Evolutionary conservation across 2,329 filamentous ascomycete genomes (phyloP).

Genomic region (Fusarium subtropicale): DNA sequence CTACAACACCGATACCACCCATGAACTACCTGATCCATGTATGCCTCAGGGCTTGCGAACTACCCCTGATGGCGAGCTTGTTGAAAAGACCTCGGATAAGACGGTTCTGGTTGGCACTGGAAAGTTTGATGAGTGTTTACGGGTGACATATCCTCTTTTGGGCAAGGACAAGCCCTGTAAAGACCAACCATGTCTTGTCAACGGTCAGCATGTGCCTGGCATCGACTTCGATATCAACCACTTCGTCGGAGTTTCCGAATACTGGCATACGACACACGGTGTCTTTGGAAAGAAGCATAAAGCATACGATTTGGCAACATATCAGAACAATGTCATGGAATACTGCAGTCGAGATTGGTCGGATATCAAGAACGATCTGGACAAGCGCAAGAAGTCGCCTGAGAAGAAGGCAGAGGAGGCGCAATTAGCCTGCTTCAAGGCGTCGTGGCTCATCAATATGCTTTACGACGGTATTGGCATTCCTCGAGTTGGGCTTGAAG

Average conservation of each 20-base stretch:
- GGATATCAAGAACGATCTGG: slow-evolving; percentile 75
- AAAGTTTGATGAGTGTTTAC: slow-evolving; percentile 85
- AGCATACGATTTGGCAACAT: slow-evolving; percentile 89
- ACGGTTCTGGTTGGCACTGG: slow-evolving; percentile 82
- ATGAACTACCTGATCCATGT: slow-evolving; percentile 90
- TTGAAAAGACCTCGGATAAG: slow-evolving; percentile 56
- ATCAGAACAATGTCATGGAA: slow-evolving; percentile 83
- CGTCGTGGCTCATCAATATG: slow-evolving; percentile 97
- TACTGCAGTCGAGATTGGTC: slow-evolving; percentile 90
- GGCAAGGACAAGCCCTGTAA: slow-evolving; percentile 89
- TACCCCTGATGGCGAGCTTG: slow-evolving; percentile 73
- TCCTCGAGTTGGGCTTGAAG: slow-evolving; percentile 83
- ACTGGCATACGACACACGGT: slow-evolving; percentile 98
- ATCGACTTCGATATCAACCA: slow-evolving; percentile 98
- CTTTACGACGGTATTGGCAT: slow-evolving; percentile 96
- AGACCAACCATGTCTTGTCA: slow-evolving; percentile 86
- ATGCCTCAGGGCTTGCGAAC: slow-evolving; percentile 82
- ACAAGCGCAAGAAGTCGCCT: slow-evolving; percentile 75
- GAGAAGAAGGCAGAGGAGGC: slow-evolving; percentile 83
- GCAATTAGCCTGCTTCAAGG: slow-evolving; percentile 94
- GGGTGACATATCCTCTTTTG: slow-evolving; percentile 83
- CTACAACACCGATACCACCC: slow-evolving; percentile 63
- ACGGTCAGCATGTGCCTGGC: slow-evolving; percentile 90
- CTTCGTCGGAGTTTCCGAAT: slow-evolving; percentile 97
- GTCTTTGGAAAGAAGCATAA: slow-evolving; percentile 85